Conservation (phyloP, 768 basidiomycete species). For the Myochromella boudieri region DNA sequence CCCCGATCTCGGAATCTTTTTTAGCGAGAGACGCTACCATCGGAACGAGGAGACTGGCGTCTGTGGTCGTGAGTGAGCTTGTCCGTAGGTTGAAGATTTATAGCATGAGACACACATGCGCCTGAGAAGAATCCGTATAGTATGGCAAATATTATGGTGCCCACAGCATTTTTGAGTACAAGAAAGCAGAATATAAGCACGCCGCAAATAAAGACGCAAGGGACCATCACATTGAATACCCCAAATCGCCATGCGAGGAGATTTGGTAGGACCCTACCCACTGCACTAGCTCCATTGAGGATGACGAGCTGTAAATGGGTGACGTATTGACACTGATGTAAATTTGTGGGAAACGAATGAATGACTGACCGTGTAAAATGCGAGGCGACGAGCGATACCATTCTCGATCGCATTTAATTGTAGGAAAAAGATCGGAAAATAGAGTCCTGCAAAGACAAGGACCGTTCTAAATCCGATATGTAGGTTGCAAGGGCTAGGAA, state of each 20-base stretch:
- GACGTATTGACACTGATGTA: constrained; percentile 2
- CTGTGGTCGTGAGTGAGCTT: constrained; percentile 15
- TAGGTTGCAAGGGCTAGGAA: not conserved
- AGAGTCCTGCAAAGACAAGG: constrained; percentile 37
- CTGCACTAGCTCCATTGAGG: constrained; percentile 45
- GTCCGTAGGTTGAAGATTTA: not conserved
- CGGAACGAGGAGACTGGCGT: constrained; percentile 42
- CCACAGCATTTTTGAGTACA: constrained; percentile 24
- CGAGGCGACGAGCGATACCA: constrained; percentile 42
- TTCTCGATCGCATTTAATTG: constrained; percentile 53
- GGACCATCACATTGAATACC: constrained; percentile 30
- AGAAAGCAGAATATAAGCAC: constrained; percentile 37
- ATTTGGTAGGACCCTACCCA: constrained; percentile 36
- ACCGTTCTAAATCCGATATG: constrained; percentile 25
- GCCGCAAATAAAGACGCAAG: constrained; percentile 22
- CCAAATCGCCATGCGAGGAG: constrained; percentile 29
- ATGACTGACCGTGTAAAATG: constrained; percentile 52
- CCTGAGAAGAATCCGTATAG: constrained; percentile 44
- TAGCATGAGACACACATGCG: constrained; percentile 27
- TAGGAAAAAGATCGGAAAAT: constrained; percentile 55
- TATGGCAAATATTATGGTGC: constrained; percentile 32
- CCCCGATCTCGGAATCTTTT: constrained; percentile 53
- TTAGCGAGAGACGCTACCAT: constrained; percentile 42
- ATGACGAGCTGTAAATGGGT: constrained; percentile 43
- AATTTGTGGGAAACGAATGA: not conserved